Evolutionary conservation across 345 rosid genomes (phyloP), one percentile per base, ranked within the genome.

Genomic region (Isatis tinctoria): DNA sequence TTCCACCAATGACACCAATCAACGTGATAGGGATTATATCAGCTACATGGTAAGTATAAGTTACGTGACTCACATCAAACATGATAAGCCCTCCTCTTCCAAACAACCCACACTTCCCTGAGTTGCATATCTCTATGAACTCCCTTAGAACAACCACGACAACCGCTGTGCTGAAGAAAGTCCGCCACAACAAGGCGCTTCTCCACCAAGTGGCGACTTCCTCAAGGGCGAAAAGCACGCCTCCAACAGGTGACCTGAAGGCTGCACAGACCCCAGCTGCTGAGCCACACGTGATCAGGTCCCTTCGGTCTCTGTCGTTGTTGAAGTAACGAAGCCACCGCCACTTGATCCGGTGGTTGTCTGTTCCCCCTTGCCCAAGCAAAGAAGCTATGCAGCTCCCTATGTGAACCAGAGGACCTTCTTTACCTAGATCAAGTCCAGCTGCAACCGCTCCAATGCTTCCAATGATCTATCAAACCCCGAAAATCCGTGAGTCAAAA

Each of bases 161-260:
- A 0, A 91, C 78, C 12, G 98, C 98, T 11, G 98, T 88, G 74
- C 96, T 91, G 70, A 93, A 93, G 89, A 93, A 91, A 33, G 91
- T 87, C 63, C 98, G 79, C 98, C 98, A 93, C 11, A 93, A 80
- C 11, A 93, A 85, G 24, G 98, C 85, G 41, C 97, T 93, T 82
- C 97, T 85, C 98, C 98, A 93, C 98, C 98, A 93, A 2, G 98
- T 89, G 6, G 98, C 96, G 5, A 91, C 96, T 84, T 93, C 98
- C 73, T 91, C 98, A 3, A 93, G 91, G 4, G 98, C 63, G 39
- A 93, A 93, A 16, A 89, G 83, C 39, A 93, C 97, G 4, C 98
- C 98, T 8, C 97, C 98, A 16, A 93, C 97, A 1, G 98, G 98
- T 1, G 97, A 81, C 41, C 98, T 83, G 84, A 91, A 93, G 37